phyloP scores from a whole-genome alignment of 1,284 basidiomycete species.

The Coriolopsis trogii region DNA sequence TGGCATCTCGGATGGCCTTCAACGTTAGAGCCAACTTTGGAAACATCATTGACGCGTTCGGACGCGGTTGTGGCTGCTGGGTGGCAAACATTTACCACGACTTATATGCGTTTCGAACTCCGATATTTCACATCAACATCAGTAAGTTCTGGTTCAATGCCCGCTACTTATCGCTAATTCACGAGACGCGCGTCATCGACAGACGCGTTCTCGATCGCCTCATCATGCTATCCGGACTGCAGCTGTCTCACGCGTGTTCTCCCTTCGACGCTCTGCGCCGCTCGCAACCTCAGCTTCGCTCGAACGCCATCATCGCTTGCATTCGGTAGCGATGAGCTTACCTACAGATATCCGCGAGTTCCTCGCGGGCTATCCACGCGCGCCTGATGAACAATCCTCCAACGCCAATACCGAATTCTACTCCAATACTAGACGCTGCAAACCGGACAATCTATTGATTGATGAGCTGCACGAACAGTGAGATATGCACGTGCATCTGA shows the following conservation, averaged over 20 bases:
- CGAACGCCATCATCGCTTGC: neutral
- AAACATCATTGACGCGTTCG: conserved; percentile 11
- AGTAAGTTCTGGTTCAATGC: neutral
- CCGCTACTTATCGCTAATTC: neutral
- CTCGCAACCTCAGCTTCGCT: neutral
- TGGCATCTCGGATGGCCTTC: conserved; percentile 16
- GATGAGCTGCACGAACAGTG: conserved; percentile 66
- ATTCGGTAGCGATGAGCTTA: conserved; percentile 25
- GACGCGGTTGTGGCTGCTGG: conserved; percentile 20
- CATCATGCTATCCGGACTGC: conserved; percentile 8
- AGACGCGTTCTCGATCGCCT: neutral
- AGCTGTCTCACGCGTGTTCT: neutral
- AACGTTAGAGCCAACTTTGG: neutral
- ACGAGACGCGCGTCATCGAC: neutral
- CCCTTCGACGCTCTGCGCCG: neutral
- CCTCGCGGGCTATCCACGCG: conserved; percentile 59
- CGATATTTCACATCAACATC: neutral
- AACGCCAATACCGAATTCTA: conserved; percentile 68
- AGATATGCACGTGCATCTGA: too few relatives aligned
- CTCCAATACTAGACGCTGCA: conserved; percentile 55
- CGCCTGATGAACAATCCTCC: conserved; percentile 40
- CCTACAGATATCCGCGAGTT: conserved; percentile 67
- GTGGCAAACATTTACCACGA: conserved; percentile 1
- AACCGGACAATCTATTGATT: conserved; percentile 63
- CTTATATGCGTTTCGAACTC: neutral